Evolutionary conservation across 108 stramenopile genomes (phyloP).

Genomic region (Stephanodiscus triporus): DNA sequence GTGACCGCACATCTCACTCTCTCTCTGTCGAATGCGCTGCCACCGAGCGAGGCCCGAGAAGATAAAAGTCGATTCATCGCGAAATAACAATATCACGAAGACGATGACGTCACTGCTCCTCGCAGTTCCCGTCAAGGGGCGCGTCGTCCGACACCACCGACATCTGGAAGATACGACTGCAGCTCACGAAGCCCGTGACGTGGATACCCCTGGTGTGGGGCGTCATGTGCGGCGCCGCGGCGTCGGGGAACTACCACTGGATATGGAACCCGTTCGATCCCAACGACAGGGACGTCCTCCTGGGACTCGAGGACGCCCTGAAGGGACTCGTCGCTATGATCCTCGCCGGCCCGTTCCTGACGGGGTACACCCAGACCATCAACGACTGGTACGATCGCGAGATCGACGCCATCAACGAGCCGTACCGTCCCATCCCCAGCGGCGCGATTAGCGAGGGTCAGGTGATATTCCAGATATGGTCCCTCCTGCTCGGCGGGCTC

Average conservation of each 20-base stretch:
- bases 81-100: background rate
- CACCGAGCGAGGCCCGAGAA: too few species aligned
- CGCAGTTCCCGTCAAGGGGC: conserved; percentile 62
- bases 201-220: conserved; percentile 97
- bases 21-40: too few species aligned
- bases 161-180: conserved; percentile 92
- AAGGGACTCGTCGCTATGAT: conserved; percentile 92
- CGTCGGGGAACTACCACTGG: conserved; percentile 96
- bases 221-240: conserved; percentile 91
- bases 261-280: conserved; percentile 96
- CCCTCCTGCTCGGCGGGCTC: conserved; percentile 88
- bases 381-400: conserved; percentile 99
- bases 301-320: conserved; percentile 83
- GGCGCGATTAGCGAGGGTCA: conserved; percentile 90
- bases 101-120: conserved; percentile 32
- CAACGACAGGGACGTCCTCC: conserved; percentile 74
- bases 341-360: conserved; percentile 93
- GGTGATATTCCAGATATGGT: conserved; percentile 94
- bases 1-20: too few species aligned
- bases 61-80: too few species aligned
- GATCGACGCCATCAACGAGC: conserved; percentile 98
- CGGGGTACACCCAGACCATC: conserved; percentile 97
- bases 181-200: conserved; percentile 90
- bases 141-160: conserved; percentile 65
- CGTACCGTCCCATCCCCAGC: conserved; percentile 94